Base-by-base conservation (phyloP, 345 rosid species). In the Carallia brachiata region DNA sequence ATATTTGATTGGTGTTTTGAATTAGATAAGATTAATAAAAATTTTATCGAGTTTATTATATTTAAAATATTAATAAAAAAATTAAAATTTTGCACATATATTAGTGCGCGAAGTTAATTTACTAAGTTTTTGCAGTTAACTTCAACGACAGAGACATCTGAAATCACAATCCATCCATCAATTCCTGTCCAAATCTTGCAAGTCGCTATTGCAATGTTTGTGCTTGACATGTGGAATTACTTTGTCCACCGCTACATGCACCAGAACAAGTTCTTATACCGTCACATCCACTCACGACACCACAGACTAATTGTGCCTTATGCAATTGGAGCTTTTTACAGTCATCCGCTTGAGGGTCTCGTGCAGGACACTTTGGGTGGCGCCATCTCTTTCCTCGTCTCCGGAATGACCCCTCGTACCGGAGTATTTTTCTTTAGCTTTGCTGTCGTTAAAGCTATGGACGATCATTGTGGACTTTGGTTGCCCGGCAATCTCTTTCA, bases 381-480 rank as follows among this genome's bases (percentile, higher is more conserved):
- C 44, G 90, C 90, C 39, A 68, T 84, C 63, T 82, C 90, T 53
- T 89, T 89, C 81, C 85, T 89, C n/a, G 73, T 84, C 36, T 85
- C 94, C 0, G 91, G 94, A 52, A 89, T 89, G 94, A 86, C 94
- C 6, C 87, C 94, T 7, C 74, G 90, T 19, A 89, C 88, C 12
- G 85, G 84, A 50, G 87, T 82, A 19, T 37, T 84, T 31, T 85
- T 89, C 85, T 89, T 89, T 78, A 85, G 94, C 82, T 85, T 86
- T 34, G 84, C 86, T 12, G 83, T 83, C 50, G 54, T 84, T 39
- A 89, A 89, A 73, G 83, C 93, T 1, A 85, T 88, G 3, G 93
- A 84, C 71, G 93, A 88, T 70, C 93, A 88, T 52, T 88, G 87
- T 52, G 93, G 93, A 39, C 86, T 88, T 28, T 83, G 88, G 84